Conservation (phyloP, 352 stramenopile genomes). For the Globisporangium megalacanthum region DNA sequence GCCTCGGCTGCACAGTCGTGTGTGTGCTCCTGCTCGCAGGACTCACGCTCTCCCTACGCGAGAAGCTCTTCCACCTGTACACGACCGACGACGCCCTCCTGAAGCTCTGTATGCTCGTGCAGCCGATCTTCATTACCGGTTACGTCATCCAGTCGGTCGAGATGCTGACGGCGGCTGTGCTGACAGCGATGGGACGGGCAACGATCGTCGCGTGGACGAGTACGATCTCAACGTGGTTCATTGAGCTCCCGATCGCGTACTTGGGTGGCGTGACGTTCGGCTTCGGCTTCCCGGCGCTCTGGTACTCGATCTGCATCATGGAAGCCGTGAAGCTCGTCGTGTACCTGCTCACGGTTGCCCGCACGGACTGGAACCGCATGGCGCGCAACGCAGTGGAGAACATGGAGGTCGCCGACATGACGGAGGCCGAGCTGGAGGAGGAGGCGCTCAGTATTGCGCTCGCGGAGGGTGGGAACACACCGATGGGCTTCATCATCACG, state of each 20-base stretch:
- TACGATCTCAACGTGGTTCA: constrained; percentile 54
- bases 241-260: constrained; percentile 65
- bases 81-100: constrained; percentile 50
- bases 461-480: constrained; percentile 49
- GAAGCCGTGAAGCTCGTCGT: constrained; percentile 55
- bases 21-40: constrained; percentile 45
- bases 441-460: constrained; percentile 31
- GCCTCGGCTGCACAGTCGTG: constrained; percentile 46
- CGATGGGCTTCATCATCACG: constrained; percentile 31
- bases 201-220: constrained; percentile 33
- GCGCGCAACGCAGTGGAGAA: constrained; percentile 18
- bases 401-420: constrained; percentile 41
- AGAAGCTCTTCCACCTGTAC: constrained; percentile 52
- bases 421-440: constrained; percentile 19
- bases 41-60: constrained; percentile 37
- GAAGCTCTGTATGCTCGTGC: constrained; percentile 35
- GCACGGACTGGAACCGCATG: constrained; percentile 31
- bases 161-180: constrained; percentile 36
- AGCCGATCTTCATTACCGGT: constrained; percentile 53
- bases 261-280: constrained; percentile 39
- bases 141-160: constrained; percentile 64
- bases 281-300: constrained; percentile 62
- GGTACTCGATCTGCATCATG: constrained; percentile 55
- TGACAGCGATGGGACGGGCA: constrained; percentile 55
- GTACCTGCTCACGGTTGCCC: constrained; percentile 36